phyloP scores from a whole-genome alignment of 345 rosid species.

The Hevea brasiliensis region DNA sequence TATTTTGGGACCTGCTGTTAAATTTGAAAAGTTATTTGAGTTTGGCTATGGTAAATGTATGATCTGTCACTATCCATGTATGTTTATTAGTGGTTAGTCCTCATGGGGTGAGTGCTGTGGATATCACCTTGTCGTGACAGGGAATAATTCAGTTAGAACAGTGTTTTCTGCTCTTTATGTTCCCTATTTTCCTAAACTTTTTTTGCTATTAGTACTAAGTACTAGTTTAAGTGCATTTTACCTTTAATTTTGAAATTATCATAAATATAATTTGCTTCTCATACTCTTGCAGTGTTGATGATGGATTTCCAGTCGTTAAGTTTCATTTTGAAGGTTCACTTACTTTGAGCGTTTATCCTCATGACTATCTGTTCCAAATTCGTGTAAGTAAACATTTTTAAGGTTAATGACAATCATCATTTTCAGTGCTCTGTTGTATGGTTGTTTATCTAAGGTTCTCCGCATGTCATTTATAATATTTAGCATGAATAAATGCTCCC shows the following conservation, averaged over 20 bases:
- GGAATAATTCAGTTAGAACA: not conserved
- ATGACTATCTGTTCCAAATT: slow-evolving; percentile 66
- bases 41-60: not conserved
- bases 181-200: not conserved
- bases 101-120: not conserved
- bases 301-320: slow-evolving; percentile 64
- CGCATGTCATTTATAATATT: no score
- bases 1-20: not conserved
- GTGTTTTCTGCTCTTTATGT: not conserved
- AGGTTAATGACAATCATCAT: slow-evolving; percentile 1
- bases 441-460: not conserved
- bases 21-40: not conserved
- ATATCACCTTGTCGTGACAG: not conserved
- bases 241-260: not conserved
- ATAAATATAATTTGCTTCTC: not conserved
- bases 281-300: slow-evolving; percentile 54
- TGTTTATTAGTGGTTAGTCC: not conserved
- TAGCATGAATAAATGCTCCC: not conserved
- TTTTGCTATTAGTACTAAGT: not conserved
- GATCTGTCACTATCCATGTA: not conserved
- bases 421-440: not conserved
- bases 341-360: slow-evolving; percentile 54
- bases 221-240: not conserved
- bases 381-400: slow-evolving; percentile 45
- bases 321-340: slow-evolving; percentile 67